Percentiles rank a stretch among this genome's conserved stretches.
These are phyloP conservation scores for Cantharellus anzutake DNA, from an alignment of 768 basidiomycete species.

Conservation along the genomic window DNA sequence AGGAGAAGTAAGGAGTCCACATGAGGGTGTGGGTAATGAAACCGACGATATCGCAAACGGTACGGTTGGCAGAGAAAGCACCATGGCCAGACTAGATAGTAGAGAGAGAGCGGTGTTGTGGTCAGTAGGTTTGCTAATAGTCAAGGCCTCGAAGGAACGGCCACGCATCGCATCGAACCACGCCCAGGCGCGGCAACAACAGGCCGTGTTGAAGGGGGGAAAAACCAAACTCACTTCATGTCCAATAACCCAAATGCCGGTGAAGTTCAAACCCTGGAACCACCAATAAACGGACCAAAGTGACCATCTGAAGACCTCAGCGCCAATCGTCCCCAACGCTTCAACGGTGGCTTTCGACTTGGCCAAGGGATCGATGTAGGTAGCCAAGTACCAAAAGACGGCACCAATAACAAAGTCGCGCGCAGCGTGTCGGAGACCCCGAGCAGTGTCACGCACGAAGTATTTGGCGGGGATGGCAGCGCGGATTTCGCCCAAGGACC, in stretches of 20 bases:
- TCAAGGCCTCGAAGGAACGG: too few relatives aligned
- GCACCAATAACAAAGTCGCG: neutral
- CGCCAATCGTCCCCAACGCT: neutral
- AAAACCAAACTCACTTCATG: too few relatives aligned
- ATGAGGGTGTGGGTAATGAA: neutral
- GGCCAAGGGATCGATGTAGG: neutral
- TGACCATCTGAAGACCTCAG: neutral
- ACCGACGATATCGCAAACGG: neutral
- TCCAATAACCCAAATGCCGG: neutral
- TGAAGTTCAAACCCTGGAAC: neutral
- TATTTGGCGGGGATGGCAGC: constrained; percentile 34
- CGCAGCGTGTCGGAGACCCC: constrained; percentile 5
- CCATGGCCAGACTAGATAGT: neutral
- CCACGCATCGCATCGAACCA: too few relatives aligned
- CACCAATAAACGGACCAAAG: neutral
- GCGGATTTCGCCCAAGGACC: constrained; percentile 31
- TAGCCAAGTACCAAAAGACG: neutral
- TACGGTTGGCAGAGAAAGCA: neutral
- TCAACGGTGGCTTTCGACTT: neutral
- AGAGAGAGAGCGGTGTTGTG: too few relatives aligned
- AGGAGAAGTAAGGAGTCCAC: neutral
- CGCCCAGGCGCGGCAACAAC: too few relatives aligned
- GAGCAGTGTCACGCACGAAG: constrained; percentile 29
- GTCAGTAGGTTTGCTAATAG: too few relatives aligned
- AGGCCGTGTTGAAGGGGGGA: too few relatives aligned